These are phyloP conservation scores for Tilletia horrida DNA, from an alignment of 1,284 basidiomycete species.

Conservation along the genomic window DNA sequence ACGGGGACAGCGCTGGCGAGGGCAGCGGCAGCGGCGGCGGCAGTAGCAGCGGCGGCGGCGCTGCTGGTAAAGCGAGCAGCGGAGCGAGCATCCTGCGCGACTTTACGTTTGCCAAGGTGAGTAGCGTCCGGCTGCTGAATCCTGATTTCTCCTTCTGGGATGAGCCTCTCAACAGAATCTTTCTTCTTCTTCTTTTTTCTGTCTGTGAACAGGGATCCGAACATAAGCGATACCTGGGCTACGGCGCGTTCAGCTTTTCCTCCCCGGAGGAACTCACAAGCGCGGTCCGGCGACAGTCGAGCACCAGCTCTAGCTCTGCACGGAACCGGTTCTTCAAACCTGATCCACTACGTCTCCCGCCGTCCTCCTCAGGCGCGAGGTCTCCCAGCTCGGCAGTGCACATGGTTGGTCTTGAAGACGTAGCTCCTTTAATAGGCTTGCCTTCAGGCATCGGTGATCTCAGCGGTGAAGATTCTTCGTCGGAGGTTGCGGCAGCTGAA, in stretches of 20 bases:
- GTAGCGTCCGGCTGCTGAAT: too few relatives aligned
- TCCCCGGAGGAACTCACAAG: not conserved
- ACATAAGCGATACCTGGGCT: slow-evolving; percentile 3
- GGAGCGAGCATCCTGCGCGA: slow-evolving; percentile 2
- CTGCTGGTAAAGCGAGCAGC: not conserved
- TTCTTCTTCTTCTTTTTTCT: too few relatives aligned
- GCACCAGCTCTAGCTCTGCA: too few relatives aligned
- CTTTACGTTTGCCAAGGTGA: slow-evolving; percentile 8
- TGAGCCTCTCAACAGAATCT: too few relatives aligned
- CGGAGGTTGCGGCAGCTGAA: not conserved
- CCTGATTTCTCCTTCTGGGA: too few relatives aligned
- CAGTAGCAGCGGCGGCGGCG: not conserved
- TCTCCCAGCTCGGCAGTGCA: too few relatives aligned
- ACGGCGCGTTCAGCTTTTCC: not conserved
- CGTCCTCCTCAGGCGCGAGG: too few relatives aligned
- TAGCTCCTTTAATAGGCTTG: not conserved
- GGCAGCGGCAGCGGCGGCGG: not conserved
- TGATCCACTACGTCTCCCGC: too few relatives aligned
- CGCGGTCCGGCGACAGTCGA: too few relatives aligned
- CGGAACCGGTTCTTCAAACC: too few relatives aligned
- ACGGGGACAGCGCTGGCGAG: not conserved
- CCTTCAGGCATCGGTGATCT: too few relatives aligned
- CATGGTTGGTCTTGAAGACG: not conserved
- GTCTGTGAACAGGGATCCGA: slow-evolving; percentile 13
- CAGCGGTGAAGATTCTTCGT: too few relatives aligned